phyloP scores from a whole-genome alignment of 371 early-diverging fungal species.

The Batrachochytrium dendrobatidis region DNA sequence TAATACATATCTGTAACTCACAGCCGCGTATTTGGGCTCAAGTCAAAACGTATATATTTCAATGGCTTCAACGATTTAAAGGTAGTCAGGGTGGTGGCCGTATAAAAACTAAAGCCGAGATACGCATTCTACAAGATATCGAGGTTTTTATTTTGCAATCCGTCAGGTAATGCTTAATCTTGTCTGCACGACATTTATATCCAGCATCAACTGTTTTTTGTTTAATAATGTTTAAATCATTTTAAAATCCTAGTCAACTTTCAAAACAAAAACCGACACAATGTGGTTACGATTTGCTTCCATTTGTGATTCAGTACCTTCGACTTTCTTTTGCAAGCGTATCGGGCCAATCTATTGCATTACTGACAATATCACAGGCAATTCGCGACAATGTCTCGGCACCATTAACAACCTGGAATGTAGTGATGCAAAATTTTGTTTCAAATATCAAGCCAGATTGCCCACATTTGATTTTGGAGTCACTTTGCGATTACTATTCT shows the following conservation, averaged over 20 bases:
- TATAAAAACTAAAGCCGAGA: constrained; percentile 1
- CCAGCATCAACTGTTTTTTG: not conserved
- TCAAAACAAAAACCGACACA: constrained; percentile 8
- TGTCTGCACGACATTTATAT: not conserved
- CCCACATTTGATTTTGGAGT: not conserved
- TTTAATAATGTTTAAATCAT: not conserved
- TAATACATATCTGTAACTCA: constrained; percentile 17
- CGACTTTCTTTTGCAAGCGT: not conserved
- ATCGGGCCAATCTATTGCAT: not conserved
- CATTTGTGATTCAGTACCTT: constrained; percentile 11
- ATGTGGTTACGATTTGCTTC: constrained; percentile 22
- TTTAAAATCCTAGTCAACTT: constrained; percentile 10
- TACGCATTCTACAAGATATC: not conserved
- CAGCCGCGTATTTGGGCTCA: constrained; percentile 23
- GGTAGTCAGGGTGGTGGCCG: constrained; percentile 18
- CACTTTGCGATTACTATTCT: constrained; percentile 13
- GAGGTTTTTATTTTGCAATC: not conserved
- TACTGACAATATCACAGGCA: not conserved
- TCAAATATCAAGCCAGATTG: not conserved
- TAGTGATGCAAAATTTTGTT: constrained; percentile 15
- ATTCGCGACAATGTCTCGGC: not conserved
- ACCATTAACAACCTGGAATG: constrained; percentile 16
- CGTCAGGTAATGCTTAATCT: too few species aligned
- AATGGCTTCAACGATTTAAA: constrained; percentile 10
- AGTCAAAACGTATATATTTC: constrained; percentile 11